These are phyloP conservation scores for Fusarium sp. DNA, from an alignment of 2,329 filamentous ascomycete species.

Conservation along the genomic window DNA sequence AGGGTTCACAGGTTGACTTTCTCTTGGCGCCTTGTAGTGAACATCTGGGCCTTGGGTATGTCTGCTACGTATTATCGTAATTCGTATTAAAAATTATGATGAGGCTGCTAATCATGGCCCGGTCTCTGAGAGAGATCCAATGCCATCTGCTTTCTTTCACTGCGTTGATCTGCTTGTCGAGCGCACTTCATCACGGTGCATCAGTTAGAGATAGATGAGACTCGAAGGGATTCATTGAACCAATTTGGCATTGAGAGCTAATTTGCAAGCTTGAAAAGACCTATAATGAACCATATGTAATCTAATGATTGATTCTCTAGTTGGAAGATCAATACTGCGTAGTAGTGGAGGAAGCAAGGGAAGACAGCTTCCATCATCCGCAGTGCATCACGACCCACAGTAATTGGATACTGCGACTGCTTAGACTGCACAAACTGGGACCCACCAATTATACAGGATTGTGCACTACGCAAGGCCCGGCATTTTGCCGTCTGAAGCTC, in stretches of 20 bases:
- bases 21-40: not conserved
- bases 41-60: no score
- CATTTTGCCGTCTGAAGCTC: constrained; percentile 41
- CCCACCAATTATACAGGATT: constrained; percentile 22
- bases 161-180: not conserved
- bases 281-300: not conserved
- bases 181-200: not conserved
- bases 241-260: no score
- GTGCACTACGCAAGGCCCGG: constrained; percentile 32
- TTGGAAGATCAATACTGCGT: no score
- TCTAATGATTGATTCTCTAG: no score
- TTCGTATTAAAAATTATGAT: no score
- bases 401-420: no score
- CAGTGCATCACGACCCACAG: not conserved
- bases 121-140: not conserved
- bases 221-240: no score
- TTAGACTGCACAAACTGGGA: constrained; percentile 14
- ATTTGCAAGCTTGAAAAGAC: not conserved
- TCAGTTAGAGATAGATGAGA: no score
- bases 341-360: no score
- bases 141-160: not conserved
- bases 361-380: no score
- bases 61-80: no score
- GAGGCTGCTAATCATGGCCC: no score
- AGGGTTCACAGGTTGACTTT: not conserved